phyloP scores from a whole-genome alignment of 2,329 filamentous ascomycete genomes.

The Colletotrichum eleusines region DNA sequence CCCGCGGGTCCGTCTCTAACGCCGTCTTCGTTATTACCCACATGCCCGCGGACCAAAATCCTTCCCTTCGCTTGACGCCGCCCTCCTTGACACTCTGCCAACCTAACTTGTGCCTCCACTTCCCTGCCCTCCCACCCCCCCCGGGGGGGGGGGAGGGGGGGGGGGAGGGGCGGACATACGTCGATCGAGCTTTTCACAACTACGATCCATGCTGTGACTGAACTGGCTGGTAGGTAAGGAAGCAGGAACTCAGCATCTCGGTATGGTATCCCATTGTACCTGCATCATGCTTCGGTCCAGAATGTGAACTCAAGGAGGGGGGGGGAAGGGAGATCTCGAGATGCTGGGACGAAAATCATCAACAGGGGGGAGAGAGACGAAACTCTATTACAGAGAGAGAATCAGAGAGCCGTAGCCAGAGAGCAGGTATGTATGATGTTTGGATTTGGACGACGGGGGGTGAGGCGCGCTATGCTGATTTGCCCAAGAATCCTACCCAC shows the following conservation, averaged over 20 bases:
- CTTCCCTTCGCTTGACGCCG: conserved; percentile 20
- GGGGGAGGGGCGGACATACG: no score
- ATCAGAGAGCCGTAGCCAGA: neutral
- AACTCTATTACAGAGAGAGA: neutral
- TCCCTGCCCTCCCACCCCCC: neutral
- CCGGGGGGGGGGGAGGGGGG: no score
- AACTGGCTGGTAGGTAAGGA: neutral
- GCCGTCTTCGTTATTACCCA: neutral
- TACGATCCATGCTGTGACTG: conserved; percentile 8
- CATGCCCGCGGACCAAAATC: neutral
- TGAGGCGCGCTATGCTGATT: neutral
- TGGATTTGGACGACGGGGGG: conserved; percentile 17
- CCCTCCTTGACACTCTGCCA: conserved; percentile 17
- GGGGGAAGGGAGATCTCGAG: neutral
- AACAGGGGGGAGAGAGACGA: neutral
- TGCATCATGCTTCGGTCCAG: neutral
- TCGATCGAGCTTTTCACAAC: conserved; percentile 13
- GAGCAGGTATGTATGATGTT: conserved; percentile 38
- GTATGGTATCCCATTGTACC: neutral
- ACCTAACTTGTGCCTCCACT: neutral
- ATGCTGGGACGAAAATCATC: neutral
- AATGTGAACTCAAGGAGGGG: neutral
- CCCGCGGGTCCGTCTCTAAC: neutral
- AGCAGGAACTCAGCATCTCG: conserved; percentile 6
- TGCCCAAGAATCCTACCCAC: conserved; percentile 1